These are phyloP conservation scores for Picocystis sp. DNA, from an alignment of 163 green algal species.

Conservation along the genomic window DNA sequence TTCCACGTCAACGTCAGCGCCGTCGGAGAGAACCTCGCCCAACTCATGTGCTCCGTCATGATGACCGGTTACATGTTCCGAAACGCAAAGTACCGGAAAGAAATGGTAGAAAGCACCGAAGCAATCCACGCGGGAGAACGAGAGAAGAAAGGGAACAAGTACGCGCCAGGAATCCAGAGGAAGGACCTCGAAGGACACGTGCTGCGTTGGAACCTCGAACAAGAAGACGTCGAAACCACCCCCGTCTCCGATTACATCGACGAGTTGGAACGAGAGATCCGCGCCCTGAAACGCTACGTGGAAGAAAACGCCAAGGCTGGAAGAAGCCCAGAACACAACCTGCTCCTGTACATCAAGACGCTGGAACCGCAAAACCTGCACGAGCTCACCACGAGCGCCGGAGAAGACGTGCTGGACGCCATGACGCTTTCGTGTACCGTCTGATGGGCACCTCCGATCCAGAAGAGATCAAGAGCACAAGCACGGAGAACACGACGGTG, in stretches of 20 bases:
- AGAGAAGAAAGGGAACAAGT: background rate
- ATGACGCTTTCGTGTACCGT: constrained; percentile 70
- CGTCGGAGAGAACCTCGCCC: constrained; percentile 50
- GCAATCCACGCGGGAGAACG: too few relatives aligned
- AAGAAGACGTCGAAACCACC: constrained; percentile 30
- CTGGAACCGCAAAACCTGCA: constrained; percentile 36
- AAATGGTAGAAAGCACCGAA: too few relatives aligned
- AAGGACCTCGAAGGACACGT: constrained; percentile 53
- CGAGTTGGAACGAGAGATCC: constrained; percentile 58
- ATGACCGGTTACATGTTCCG: constrained; percentile 82
- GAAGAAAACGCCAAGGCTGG: background rate
- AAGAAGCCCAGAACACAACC: constrained; percentile 20
- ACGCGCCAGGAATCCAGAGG: constrained; percentile 42
- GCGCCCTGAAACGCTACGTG: constrained; percentile 16
- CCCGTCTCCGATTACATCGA: constrained; percentile 61
- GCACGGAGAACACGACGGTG: constrained; percentile 15
- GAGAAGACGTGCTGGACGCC: constrained; percentile 54
- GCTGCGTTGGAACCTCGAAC: constrained; percentile 57
- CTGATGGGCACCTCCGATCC: constrained; percentile 41
- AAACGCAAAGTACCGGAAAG: constrained; percentile 26
- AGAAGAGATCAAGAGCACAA: constrained; percentile 26
- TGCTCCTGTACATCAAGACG: constrained; percentile 64
- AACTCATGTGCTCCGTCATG: constrained; percentile 76
- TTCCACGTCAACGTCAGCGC: constrained; percentile 19
- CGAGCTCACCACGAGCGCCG: constrained; percentile 19